These are phyloP conservation scores for Botrytis fragariae DNA, from an alignment of 2,329 filamentous ascomycete genomes.

Conservation along the genomic window DNA sequence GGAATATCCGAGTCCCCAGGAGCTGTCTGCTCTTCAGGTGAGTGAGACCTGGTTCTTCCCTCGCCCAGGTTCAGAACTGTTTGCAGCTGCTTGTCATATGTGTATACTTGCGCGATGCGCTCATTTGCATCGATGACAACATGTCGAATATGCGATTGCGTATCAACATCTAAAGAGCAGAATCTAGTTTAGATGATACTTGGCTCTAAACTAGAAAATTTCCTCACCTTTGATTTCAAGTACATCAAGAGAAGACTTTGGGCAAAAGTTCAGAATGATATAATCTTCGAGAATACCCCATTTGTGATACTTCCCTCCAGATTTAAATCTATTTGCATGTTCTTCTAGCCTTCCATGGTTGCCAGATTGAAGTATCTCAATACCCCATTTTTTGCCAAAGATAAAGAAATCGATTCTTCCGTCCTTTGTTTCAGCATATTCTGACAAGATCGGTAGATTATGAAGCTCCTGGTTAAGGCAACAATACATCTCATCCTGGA, in stretches of 20 bases:
- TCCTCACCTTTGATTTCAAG: background rate
- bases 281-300: background rate
- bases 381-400: background rate
- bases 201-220: background rate
- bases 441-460: background rate
- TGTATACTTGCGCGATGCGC: background rate
- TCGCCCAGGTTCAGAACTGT: background rate
- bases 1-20: background rate
- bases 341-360: background rate
- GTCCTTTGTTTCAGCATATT: slow-evolving; percentile 3
- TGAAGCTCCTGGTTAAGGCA: background rate
- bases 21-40: background rate
- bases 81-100: slow-evolving; percentile 4
- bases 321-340: background rate
- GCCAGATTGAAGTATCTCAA: background rate
- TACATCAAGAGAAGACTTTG: background rate
- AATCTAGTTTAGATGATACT: background rate
- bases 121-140: background rate
- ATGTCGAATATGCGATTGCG: background rate
- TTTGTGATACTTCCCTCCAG: background rate
- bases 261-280: slow-evolving; percentile 11
- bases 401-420: slow-evolving; percentile 9
- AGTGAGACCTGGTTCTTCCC: background rate
- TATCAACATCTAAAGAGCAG: background rate
- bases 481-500: slow-evolving; percentile 7